Base-by-base conservation (phyloP, 228 moss, liverwort and hornwort species). In the Sphagnum magellanicum region DNA sequence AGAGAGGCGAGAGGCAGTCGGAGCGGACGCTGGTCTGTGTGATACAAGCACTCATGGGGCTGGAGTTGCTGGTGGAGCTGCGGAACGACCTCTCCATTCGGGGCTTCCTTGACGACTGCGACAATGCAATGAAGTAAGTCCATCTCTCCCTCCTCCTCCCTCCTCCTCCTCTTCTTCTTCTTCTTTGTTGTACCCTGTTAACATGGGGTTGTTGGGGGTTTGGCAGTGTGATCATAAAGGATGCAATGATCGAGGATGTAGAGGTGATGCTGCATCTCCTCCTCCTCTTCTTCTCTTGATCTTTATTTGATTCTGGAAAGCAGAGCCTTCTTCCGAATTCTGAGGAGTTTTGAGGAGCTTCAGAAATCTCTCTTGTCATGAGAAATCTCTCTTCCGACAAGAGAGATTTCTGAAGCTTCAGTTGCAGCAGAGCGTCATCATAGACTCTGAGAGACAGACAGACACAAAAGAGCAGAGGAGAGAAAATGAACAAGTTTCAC, bases 91-190 rank as follows among this genome's bases (percentile, higher is more conserved):
- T 85, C 12, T 85, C 88, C 6, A 71, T 89, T 50, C 85, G 80
- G 49, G 88, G 88, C 49, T 50, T 89, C 50, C 83, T 89, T 51
- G 86, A 89, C n/a, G 85, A 89, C 49, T 89, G 88, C 53, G 88
- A 89, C 67, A 78, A 89, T 63, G 80, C 85, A 7, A 79, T 86
- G 86, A 89, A 89, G 88, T 89, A 73, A 6, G 8, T 4, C 4
- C 32, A 48, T 5, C 55, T 48, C 8, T 17, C 10, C 48, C 8
- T n/a, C 68, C n/a, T 10, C 8, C 69, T 58, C 9, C 9, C 47
- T 70, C 11, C 10, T 70, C 57, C 47, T 32, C 32, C 32, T 32
- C 15, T n/a, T 4, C 55, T n/a, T 11, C 17, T 60, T 16, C 49
- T 6, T 51, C 3, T 67, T 67, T 32, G 16, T 2, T 5, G 15